phyloP scores from a whole-genome alignment of 73 alveolate genomes.

The Paramecium octaurelia region DNA sequence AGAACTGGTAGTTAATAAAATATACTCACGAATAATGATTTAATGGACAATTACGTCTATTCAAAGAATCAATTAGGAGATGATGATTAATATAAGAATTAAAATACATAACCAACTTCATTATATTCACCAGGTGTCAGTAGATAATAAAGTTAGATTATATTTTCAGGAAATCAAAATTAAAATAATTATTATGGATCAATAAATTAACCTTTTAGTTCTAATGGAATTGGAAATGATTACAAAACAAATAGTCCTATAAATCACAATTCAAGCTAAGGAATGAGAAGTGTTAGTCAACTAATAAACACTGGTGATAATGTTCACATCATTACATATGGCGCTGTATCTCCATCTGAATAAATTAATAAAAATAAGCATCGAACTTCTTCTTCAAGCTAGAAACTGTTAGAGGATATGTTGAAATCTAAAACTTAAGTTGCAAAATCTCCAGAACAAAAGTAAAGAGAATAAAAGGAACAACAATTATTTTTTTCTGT shows the following conservation, averaged over 20 bases:
- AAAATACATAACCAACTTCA: background rate
- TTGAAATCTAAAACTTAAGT: background rate
- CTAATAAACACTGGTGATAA: background rate
- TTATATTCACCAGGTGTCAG: background rate
- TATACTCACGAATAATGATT: background rate
- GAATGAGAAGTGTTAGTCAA: slow-evolving; percentile 6
- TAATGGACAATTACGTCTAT: background rate
- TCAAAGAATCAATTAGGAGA: background rate
- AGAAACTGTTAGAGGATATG: slow-evolving; percentile 22
- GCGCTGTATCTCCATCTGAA: background rate
- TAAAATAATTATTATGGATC: background rate
- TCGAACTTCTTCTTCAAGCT: background rate
- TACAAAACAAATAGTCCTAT: background rate
- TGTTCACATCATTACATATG: background rate
- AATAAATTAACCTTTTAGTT: background rate
- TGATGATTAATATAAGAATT: background rate
- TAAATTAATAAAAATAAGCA: background rate
- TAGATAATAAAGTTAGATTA: background rate
- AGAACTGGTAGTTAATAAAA: background rate
- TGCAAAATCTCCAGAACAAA: background rate
- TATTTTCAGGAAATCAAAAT: background rate
- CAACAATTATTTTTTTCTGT: background rate
- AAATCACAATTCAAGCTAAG: background rate
- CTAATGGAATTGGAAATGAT: background rate
- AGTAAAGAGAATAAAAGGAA: background rate